A percentile compares a stretch with the other conserved stretches of the same genome.
These are phyloP conservation scores for Carex littledalei DNA, from an alignment of 176 grass and related monocot species.

Conservation along the genomic window DNA sequence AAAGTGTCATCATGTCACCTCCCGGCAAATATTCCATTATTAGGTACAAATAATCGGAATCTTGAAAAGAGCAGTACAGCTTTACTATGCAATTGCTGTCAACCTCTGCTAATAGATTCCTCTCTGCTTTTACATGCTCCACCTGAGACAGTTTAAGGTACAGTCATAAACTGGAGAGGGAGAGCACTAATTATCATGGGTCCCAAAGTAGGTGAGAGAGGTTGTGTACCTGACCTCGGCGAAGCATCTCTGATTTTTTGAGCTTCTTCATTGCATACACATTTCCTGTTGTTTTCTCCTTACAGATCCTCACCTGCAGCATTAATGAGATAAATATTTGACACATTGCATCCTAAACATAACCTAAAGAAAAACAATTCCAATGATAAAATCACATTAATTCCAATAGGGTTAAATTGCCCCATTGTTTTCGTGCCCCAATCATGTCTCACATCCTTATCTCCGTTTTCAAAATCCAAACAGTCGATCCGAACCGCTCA, in stretches of 20 bases:
- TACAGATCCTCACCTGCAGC: conserved; percentile 86
- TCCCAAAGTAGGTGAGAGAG: background rate
- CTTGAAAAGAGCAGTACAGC: conserved; percentile 93
- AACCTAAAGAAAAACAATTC: background rate
- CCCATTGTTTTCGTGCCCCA: too few species aligned
- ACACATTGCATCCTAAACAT: background rate
- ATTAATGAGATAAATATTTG: conserved; percentile 5
- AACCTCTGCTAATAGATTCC: conserved; percentile 97
- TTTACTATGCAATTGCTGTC: conserved; percentile 96
- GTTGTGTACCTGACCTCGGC: conserved; percentile 67
- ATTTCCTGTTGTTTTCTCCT: conserved; percentile 76
- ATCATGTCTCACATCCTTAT: too few species aligned
- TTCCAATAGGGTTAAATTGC: too few species aligned
- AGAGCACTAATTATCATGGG: background rate
- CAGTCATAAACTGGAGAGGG: conserved; percentile 1
- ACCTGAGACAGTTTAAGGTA: conserved; percentile 37
- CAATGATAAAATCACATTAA: background rate
- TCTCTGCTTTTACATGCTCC: conserved; percentile 98
- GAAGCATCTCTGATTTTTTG: conserved; percentile 97
- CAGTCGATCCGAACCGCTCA: too few species aligned
- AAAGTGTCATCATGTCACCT: conserved; percentile 95
- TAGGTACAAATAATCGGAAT: conserved; percentile 82
- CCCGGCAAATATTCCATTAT: conserved; percentile 99
- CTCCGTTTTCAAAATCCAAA: too few species aligned
- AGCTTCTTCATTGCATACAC: conserved; percentile 99